Evolutionary conservation across 768 basidiomycete genomes (phyloP), one percentile per base, ranked within the genome.

Genomic region (Rhizopogon vesiculosus): DNA sequence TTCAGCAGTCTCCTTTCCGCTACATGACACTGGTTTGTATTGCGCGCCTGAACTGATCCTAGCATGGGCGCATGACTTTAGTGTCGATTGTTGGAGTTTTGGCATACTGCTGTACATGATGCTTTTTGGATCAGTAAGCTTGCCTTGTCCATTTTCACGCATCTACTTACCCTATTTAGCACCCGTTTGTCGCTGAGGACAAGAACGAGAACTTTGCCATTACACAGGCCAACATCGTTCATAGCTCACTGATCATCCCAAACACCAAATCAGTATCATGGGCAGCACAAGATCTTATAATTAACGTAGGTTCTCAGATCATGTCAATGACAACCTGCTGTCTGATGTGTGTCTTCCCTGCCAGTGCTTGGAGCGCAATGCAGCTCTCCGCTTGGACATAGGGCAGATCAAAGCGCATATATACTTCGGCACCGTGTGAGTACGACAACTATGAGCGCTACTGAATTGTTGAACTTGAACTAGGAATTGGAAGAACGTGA

Each of bases 21-120:
- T 19, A 4, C 49, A 54, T 42, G 51, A 48, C 8, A 56, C 54
- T 33, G 43, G 55, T 33, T 62, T 61, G 42, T 81, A 77, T 60
- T 72, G 68, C 19, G 80, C 84, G 4, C 83, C 84, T 1, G 84
- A 85, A 58, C 56, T 81, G 0, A 56, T 83, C 12, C 68, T 85
- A 8, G 79, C 79, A 0, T 86, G 84, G 84, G 62, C 70, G 15
- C 76, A 81, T 51, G 78, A 81, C 58, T 69, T 62, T 22, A 68
- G 75, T 13, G 80, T 81, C 18, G 84, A 86, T 64, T 78, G 75
- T 59, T 86, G 84, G 84, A 77, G 77, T 0, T 82, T 85, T 57
- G 84, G 83, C 3, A 62, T 79, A 61, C 54, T 81, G 39, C 53
- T 85, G 40, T 77, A 76, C 56, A 80, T 75, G 58, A 75, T 85